phyloP scores from a whole-genome alignment of 2,329 filamentous ascomycete genomes.

The Alternaria viburni region DNA sequence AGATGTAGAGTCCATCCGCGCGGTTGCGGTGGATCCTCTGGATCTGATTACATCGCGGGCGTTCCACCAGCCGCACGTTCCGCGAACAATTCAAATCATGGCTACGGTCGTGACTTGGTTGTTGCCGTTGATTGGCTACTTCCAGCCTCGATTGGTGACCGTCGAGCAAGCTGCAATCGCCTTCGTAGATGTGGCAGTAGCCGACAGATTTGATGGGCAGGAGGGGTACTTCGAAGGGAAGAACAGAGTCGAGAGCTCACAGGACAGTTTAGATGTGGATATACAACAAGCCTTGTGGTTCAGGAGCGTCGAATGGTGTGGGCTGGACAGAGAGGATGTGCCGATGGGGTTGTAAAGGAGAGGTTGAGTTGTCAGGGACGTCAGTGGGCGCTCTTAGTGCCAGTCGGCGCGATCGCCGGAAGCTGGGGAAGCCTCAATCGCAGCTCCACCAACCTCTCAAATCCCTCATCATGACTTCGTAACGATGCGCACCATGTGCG shows the following conservation, averaged over 20 bases:
- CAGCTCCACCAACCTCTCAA: not conserved
- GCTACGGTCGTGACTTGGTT: constrained; percentile 37
- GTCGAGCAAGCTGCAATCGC: constrained; percentile 39
- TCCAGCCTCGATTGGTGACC: constrained; percentile 41
- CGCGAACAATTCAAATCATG: constrained; percentile 27
- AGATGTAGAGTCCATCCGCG: constrained; percentile 34
- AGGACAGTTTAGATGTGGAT: constrained; percentile 37
- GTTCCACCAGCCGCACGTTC: constrained; percentile 42
- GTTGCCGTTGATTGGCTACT: constrained; percentile 31
- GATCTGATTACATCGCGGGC: constrained; percentile 46
- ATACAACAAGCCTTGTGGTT: constrained; percentile 44
- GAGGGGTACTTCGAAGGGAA: constrained; percentile 46
- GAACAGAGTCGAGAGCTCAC: constrained; percentile 38
- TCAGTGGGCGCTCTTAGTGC: not conserved
- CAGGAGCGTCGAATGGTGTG: constrained; percentile 44
- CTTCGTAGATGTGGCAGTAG: constrained; percentile 37
- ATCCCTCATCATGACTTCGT: not conserved
- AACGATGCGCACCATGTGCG: not conserved
- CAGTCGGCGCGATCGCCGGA: not conserved
- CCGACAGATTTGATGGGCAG: constrained; percentile 34
- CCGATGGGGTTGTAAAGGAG: constrained; percentile 9
- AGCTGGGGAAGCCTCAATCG: not conserved
- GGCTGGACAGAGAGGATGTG: constrained; percentile 10
- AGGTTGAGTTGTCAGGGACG: not conserved
- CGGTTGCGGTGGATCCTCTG: constrained; percentile 46